Evolutionary conservation across 306 rosid genomes (phyloP).

Genomic region (Prunus salicina): DNA sequence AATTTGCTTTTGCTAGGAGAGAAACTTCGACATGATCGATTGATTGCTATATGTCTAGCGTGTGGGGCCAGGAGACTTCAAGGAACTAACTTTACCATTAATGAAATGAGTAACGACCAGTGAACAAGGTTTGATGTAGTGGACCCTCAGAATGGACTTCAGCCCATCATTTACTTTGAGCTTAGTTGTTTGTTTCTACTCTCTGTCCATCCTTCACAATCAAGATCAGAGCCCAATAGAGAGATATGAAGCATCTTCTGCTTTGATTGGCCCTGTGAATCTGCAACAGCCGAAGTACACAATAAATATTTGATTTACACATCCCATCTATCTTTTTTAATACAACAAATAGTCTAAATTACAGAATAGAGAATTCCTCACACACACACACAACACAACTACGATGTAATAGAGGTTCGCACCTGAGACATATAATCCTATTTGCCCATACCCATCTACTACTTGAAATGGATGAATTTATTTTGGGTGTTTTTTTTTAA

Average conservation of each 20-base stretch:
- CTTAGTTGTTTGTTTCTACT: background rate
- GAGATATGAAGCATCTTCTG: background rate
- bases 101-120: background rate
- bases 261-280: background rate
- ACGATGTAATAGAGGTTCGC: fast-evolving
- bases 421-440: too few relatives aligned
- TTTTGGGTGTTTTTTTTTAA: background rate
- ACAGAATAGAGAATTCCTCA: fast-evolving
- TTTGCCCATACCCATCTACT: too few relatives aligned
- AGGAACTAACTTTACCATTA: too few relatives aligned
- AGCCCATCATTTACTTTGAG: background rate
- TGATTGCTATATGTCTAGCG: constrained; percentile 3
- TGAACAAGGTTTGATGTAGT: background rate
- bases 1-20: too few relatives aligned
- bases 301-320: too few relatives aligned
- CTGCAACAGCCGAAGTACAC: too few relatives aligned
- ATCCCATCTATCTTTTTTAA: background rate
- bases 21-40: background rate
- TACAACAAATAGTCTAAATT: too few relatives aligned
- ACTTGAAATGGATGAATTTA: background rate
- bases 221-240: background rate
- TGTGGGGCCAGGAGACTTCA: constrained; percentile 6
- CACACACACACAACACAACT: too few relatives aligned
- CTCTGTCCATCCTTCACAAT: background rate
- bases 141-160: background rate